Evolutionary conservation across 2,329 filamentous ascomycete species (phyloP).

Genomic region (Xylaria hypoxylon): DNA sequence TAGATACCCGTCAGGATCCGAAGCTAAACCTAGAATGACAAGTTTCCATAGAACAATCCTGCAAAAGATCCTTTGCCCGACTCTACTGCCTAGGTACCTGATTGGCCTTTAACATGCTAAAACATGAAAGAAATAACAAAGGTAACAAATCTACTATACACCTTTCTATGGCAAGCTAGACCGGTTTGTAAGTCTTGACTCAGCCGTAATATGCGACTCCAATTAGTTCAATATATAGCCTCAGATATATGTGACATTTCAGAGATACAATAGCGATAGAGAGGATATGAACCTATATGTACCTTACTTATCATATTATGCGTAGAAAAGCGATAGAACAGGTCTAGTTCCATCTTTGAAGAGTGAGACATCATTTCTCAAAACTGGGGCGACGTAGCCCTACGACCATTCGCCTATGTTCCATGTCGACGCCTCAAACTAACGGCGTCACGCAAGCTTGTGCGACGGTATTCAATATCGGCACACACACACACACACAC

Average conservation of each 20-base stretch:
- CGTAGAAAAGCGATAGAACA: slow-evolving; percentile 3
- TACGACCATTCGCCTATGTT: slow-evolving; percentile 5
- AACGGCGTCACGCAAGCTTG: not conserved
- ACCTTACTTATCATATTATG: too few relatives aligned
- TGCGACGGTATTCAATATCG: slow-evolving; percentile 5
- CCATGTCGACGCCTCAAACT: not conserved
- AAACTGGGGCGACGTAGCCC: not conserved
- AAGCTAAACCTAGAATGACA: not conserved
- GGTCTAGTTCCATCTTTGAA: not conserved
- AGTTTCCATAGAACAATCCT: not conserved
- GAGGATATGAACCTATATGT: too few relatives aligned
- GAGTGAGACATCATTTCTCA: not conserved
- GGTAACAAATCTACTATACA: not conserved
- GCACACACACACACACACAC: slow-evolving; percentile 5
- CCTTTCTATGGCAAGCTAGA: not conserved
- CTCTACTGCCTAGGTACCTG: not conserved
- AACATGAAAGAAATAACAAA: not conserved
- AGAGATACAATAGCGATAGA: too few relatives aligned
- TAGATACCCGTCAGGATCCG: not conserved
- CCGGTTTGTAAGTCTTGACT: not conserved
- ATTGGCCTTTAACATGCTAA: not conserved
- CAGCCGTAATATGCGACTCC: not conserved
- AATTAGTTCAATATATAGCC: not conserved
- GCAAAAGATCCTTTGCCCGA: not conserved
- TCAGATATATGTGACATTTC: too few relatives aligned